phyloP scores from a whole-genome alignment of 169 alveolate genomes.

The Fabrea salina region DNA sequence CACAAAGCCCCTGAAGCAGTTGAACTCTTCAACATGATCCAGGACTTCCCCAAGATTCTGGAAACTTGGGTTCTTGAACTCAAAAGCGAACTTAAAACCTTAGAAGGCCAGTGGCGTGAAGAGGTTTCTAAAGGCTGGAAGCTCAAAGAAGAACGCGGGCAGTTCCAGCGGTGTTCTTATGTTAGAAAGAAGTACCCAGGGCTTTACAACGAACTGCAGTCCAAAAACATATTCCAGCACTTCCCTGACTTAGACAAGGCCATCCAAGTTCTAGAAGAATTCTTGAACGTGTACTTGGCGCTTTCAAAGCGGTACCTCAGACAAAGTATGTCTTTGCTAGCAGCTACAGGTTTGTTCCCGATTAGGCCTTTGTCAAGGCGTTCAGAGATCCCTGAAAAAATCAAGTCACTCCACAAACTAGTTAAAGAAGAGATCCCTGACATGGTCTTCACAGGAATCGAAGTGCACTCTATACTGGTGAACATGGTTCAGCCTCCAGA shows the following conservation, averaged over 20 bases:
- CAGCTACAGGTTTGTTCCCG: slow-evolving; percentile 13
- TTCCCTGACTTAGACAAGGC: background rate
- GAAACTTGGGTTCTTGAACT: slow-evolving; percentile 18
- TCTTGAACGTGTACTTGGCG: background rate
- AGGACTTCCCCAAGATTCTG: background rate
- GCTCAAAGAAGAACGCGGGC: slow-evolving; percentile 12
- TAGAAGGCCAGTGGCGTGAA: background rate
- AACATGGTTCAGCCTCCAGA: background rate
- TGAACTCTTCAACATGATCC: background rate
- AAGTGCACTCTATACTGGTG: background rate
- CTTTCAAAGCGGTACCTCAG: background rate
- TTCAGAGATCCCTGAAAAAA: background rate
- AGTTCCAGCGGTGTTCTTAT: background rate
- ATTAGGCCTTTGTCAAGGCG: background rate
- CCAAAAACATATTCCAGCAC: background rate
- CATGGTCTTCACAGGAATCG: background rate
- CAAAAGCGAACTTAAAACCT: background rate
- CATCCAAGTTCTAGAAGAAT: background rate
- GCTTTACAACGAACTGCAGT: background rate
- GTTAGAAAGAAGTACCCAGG: background rate
- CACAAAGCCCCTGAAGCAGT: slow-evolving; percentile 18
- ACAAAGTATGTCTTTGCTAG: background rate
- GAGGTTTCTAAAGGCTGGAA: background rate
- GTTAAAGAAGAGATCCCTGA: slow-evolving; percentile 25
- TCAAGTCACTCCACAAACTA: background rate